Conservation (phyloP, 495 filamentous ascomycete genomes). For the Polyplosphaeria fusca region DNA sequence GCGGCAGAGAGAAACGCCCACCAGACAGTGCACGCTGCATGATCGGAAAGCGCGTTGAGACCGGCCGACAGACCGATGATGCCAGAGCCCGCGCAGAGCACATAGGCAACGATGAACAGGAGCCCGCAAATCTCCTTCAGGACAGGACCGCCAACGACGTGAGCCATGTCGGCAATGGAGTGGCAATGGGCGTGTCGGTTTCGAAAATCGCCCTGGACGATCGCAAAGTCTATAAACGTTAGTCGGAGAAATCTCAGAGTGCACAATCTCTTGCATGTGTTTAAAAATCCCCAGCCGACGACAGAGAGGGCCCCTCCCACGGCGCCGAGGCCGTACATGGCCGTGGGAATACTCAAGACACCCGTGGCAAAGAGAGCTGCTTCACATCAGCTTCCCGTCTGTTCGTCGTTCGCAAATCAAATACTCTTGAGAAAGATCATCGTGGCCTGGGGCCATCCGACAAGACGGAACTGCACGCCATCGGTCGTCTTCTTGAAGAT, state of each 20-base stretch:
- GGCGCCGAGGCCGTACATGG: conserved; percentile 46
- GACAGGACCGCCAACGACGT: conserved; percentile 59
- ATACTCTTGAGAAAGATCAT: conserved; percentile 55
- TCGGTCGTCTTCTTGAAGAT: conserved; percentile 53
- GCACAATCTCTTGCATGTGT: conserved; percentile 36
- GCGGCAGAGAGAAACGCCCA: conserved; percentile 64
- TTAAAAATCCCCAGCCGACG: conserved; percentile 45
- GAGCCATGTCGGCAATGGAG: conserved; percentile 68
- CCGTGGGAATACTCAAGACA: conserved; percentile 37
- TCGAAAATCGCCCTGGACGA: conserved; percentile 64
- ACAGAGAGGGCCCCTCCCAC: conserved; percentile 44
- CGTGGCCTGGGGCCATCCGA: conserved; percentile 55
- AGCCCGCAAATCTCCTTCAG: conserved; percentile 63
- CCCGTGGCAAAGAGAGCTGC: conserved; percentile 29
- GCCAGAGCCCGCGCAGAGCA: conserved; percentile 74
- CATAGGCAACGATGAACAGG: conserved; percentile 63
- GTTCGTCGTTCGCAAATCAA: background rate
- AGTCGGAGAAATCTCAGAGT: background rate
- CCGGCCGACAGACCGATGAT: conserved; percentile 69
- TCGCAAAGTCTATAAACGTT: conserved; percentile 29
- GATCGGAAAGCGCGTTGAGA: conserved; percentile 61
- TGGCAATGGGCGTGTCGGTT: conserved; percentile 63
- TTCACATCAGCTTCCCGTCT: background rate
- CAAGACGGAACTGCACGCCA: conserved; percentile 55
- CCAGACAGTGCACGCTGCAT: conserved; percentile 65